Evolutionary conservation across 2,329 filamentous ascomycete genomes (phyloP), one percentile per base, ranked within the genome.

Genomic region (Aaosphaeria arxii): DNA sequence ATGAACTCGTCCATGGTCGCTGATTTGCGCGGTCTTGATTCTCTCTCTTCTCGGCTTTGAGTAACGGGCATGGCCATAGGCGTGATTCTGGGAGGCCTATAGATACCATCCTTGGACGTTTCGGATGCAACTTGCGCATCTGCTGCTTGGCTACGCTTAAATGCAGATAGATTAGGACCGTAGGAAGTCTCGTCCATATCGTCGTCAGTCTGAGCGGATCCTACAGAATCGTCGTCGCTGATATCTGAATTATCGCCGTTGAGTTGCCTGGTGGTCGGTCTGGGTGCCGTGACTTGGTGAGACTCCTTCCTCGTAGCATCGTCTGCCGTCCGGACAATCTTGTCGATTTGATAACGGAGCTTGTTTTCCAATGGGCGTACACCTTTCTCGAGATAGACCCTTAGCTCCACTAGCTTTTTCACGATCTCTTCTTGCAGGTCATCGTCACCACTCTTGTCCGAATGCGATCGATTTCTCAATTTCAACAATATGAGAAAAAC

Each of bases 291-390:
- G 5, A 45, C 50, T 40, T 71, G 71, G 38, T 50, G 62, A 24
- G 17, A 24, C 44, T 52, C 63, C 42, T 61, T 59, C 28, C 66
- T 55, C 11, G 56, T 53, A 30, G 83, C 80, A 57, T 92, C 86
- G 52, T 95, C 88, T 33, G 91, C 91, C 0, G 90, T 89, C 54
- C 90, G 87, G 17, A 99, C 78, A 29, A 96, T 91, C 66, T 95
- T 94, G 71, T 97, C 92, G 62, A 99, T 90, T 67, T 96, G 91
- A 72, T 96, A 99, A 57, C 91, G 92, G 52, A 99, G 74, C 60
- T 91, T 88, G 57, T 87, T 87, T 72, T 99, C 95, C 11, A 97
- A 74, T 0, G 94, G 94, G 11, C 89, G 84, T 4, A 96, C 88
- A 56, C 94, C 95, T 66, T 91, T 91, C 64, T 99, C 95, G 1